These are phyloP conservation scores for Metschnikowia reukaufii DNA, from an alignment of 805 yeast genomes.

Conservation along the genomic window DNA sequence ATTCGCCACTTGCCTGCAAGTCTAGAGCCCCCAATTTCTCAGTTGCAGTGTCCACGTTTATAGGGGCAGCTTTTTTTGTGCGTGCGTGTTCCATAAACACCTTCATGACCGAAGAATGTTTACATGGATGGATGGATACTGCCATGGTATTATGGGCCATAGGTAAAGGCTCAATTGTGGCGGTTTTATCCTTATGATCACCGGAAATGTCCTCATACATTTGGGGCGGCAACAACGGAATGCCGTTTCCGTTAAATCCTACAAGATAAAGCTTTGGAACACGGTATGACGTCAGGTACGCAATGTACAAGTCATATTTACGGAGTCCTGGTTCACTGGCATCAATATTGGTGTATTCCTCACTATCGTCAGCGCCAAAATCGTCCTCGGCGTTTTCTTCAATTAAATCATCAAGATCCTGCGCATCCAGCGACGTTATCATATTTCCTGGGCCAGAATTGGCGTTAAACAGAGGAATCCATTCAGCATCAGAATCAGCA, in stretches of 20 bases:
- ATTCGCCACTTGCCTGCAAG: constrained; percentile 10
- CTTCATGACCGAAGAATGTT: constrained; percentile 92
- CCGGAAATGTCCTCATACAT: constrained; percentile 94
- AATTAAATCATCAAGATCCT: constrained; percentile 47
- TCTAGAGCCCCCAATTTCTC: neutral
- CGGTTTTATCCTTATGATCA: constrained; percentile 94
- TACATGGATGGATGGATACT: constrained; percentile 94
- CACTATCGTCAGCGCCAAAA: constrained; percentile 24
- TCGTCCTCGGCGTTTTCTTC: constrained; percentile 40
- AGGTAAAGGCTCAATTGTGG: constrained; percentile 91
- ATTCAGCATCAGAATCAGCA: constrained; percentile 13
- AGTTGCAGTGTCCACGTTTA: constrained; percentile 25
- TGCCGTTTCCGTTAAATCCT: constrained; percentile 81
- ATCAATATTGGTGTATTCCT: constrained; percentile 35
- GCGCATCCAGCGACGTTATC: neutral
- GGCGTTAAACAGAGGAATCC: constrained; percentile 12
- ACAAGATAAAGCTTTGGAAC: constrained; percentile 93
- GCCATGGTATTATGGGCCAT: constrained; percentile 71
- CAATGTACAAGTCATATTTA: constrained; percentile 83
- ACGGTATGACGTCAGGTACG: constrained; percentile 91
- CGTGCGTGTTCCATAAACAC: constrained; percentile 75
- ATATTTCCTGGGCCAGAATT: neutral
- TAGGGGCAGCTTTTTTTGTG: constrained; percentile 23
- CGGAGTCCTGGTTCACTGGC: constrained; percentile 45
- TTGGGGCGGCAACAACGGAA: constrained; percentile 79